These are phyloP conservation scores for Mentha longifolia DNA, from an alignment of 257 asterid species.

Conservation along the genomic window DNA sequence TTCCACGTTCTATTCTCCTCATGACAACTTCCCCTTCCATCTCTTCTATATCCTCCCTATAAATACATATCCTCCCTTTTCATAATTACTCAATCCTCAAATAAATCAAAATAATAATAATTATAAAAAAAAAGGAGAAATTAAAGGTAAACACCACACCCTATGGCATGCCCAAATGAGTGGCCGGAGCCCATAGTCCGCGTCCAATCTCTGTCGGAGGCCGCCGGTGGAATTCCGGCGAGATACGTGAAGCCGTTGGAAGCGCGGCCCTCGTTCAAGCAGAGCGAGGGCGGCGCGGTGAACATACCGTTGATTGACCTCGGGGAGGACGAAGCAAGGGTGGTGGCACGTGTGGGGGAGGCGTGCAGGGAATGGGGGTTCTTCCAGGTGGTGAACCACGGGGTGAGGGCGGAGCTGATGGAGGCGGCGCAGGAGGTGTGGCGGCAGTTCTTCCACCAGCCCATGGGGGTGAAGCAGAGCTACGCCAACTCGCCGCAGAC, in stretches of 20 bases:
- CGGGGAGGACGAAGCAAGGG: constrained; percentile 16
- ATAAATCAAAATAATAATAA: not conserved
- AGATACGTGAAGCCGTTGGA: constrained; percentile 57
- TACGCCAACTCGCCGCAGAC: constrained; percentile 76
- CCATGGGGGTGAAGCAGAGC: constrained; percentile 62
- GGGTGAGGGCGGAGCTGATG: constrained; percentile 60
- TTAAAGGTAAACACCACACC: too few species aligned
- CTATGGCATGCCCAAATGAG: constrained; percentile 42
- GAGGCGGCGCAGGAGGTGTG: constrained; percentile 67
- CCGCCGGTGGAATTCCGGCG: constrained; percentile 45
- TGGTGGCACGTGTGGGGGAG: constrained; percentile 42
- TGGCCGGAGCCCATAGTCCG: constrained; percentile 91
- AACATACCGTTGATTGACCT: constrained; percentile 67
- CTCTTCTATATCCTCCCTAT: not conserved
- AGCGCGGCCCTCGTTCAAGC: constrained; percentile 38
- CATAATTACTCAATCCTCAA: not conserved
- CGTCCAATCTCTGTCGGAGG: constrained; percentile 68
- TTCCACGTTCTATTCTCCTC: constrained; percentile 35
- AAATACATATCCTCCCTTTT: not conserved
- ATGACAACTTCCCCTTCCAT: constrained; percentile 23
- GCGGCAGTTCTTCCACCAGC: constrained; percentile 72
- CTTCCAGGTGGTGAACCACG: constrained; percentile 84
- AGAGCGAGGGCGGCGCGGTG: not conserved
- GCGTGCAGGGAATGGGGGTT: constrained; percentile 85
- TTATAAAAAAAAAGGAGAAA: not conserved